phyloP scores from a whole-genome alignment of 202 grass and related monocot species.

The Schoenoplectus triqueter region DNA sequence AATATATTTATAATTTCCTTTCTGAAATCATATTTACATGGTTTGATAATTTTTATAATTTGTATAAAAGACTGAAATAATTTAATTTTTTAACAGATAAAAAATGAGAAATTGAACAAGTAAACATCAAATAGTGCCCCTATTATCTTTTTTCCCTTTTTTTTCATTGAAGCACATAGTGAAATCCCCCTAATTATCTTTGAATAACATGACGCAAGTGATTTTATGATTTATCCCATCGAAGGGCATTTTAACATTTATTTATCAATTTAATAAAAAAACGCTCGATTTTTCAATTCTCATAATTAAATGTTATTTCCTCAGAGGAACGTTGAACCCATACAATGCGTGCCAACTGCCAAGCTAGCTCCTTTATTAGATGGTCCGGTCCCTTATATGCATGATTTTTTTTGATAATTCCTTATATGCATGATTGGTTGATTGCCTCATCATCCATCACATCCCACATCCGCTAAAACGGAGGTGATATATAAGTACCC shows the following conservation, averaged over 20 bases:
- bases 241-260: too few relatives aligned
- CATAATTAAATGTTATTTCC: not conserved
- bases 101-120: too few relatives aligned
- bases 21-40: too few relatives aligned
- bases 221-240: not conserved
- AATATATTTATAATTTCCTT: too few relatives aligned
- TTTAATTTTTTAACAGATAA: not conserved
- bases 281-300: too few relatives aligned
- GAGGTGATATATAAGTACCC: not conserved
- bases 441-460: not conserved
- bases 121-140: not conserved
- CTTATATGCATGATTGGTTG: constrained; percentile 19
- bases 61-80: too few relatives aligned
- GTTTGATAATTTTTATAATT: too few relatives aligned
- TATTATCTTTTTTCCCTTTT: not conserved
- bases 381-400: not conserved
- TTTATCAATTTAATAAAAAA: too few relatives aligned
- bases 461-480: not conserved
- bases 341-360: not conserved
- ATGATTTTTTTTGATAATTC: too few relatives aligned
- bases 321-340: not conserved
- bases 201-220: not conserved
- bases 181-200: too few relatives aligned
- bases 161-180: too few relatives aligned
- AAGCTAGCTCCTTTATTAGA: constrained; percentile 27